A percentile compares a stretch with the other conserved stretches of the same genome.
Conservation (phyloP, 2,329 filamentous ascomycete genomes). For the Cercospora zeina region DNA sequence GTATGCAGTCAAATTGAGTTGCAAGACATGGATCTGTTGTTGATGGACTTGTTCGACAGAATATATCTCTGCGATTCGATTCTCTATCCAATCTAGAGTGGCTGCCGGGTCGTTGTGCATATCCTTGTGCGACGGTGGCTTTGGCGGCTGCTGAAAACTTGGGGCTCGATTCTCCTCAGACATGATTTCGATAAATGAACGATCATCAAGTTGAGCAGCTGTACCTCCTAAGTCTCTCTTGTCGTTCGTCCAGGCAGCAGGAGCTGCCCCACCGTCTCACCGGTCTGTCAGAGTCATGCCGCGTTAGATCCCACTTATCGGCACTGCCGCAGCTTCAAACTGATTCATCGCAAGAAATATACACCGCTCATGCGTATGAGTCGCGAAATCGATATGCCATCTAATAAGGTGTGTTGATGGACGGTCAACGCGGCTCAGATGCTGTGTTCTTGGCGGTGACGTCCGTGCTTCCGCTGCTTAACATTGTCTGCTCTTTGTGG, state of each 20-base stretch:
- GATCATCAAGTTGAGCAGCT: not conserved
- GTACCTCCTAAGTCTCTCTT: not conserved
- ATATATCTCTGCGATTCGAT: constrained; percentile 1
- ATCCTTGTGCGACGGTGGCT: not conserved
- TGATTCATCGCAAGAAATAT: fast-evolving
- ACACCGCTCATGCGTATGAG: no score
- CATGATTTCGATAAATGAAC: not conserved
- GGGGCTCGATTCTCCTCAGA: not conserved
- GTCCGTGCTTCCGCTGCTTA: not conserved
- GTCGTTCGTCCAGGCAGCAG: not conserved
- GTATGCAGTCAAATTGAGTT: not conserved
- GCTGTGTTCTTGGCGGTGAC: not conserved
- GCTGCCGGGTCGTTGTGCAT: not conserved
- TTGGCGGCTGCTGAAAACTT: not conserved
- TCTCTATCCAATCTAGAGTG: not conserved
- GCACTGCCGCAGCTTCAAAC: not conserved
- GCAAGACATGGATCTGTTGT: not conserved
- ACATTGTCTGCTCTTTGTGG: not conserved
- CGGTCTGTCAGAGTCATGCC: not conserved
- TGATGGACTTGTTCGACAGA: not conserved
- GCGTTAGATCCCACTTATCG: not conserved
- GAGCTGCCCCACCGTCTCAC: not conserved
- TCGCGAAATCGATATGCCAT: not conserved
- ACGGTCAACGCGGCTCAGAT: not conserved
- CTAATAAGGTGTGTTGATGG: not conserved